Percentiles rank a stretch among this genome's conserved stretches.
phyloP scores from a whole-genome alignment of 257 asterid genomes.

The Lithospermum erythrorhizon region DNA sequence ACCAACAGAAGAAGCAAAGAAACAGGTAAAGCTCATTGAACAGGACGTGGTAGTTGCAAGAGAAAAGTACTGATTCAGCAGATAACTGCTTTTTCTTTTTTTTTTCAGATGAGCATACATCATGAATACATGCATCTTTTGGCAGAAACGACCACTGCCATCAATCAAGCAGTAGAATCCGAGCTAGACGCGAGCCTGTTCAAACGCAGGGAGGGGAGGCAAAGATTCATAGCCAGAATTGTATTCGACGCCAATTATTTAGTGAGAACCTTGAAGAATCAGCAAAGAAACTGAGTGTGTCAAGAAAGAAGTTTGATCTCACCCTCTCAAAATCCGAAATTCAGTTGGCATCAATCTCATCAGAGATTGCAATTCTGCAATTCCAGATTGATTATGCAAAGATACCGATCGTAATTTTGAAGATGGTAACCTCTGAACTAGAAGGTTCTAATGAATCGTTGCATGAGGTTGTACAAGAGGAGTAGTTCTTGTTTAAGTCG shows the following conservation, averaged over 20 bases:
- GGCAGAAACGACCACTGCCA: slow-evolving; percentile 41
- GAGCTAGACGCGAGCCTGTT: slow-evolving; percentile 32
- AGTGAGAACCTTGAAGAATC: slow-evolving; percentile 47
- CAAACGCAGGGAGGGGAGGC: slow-evolving; percentile 51
- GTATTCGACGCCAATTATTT: slow-evolving; percentile 37
- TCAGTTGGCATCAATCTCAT: slow-evolving; percentile 39
- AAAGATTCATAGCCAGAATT: slow-evolving; percentile 35
- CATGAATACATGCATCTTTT: slow-evolving; percentile 40
- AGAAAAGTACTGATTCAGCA: slow-evolving; percentile 31
- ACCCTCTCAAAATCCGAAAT: slow-evolving; percentile 37
- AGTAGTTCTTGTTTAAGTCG: slow-evolving; percentile 42
- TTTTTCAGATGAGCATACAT: slow-evolving; percentile 34
- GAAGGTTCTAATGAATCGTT: slow-evolving; percentile 71
- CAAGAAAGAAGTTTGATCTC: slow-evolving; percentile 46
- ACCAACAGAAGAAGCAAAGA: slow-evolving; percentile 50
- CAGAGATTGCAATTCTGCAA: slow-evolving; percentile 37
- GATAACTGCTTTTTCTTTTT: slow-evolving; percentile 53
- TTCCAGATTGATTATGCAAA: slow-evolving; percentile 32
- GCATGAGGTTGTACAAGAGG: slow-evolving; percentile 61
- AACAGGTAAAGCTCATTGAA: slow-evolving; percentile 21
- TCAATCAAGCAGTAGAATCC: slow-evolving; percentile 55
- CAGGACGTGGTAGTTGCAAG: slow-evolving; percentile 33
- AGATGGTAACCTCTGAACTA: slow-evolving; percentile 54
- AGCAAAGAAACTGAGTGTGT: slow-evolving; percentile 27
- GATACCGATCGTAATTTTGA: slow-evolving; percentile 52